Base-by-base conservation (phyloP, 169 alveolate genomes). In the Amoebophrya sp. region DNA sequence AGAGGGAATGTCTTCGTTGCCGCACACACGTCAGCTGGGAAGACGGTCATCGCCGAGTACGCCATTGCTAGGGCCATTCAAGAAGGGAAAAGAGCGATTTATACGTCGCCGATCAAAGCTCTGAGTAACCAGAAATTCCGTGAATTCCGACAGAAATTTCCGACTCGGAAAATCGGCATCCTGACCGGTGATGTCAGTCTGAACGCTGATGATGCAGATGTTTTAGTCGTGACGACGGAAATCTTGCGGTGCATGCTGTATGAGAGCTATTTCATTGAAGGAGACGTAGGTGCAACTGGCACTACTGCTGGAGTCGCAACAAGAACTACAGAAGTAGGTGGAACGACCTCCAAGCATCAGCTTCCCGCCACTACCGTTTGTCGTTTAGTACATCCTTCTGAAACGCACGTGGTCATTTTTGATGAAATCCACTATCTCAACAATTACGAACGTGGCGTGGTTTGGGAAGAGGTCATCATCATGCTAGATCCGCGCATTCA, bases 11-110 rank as follows among this genome's bases (percentile, higher is more conserved):
- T 47, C 65, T 47, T 99, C 78, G 99, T 99, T 0, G 98, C 99
- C 38, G 99, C 99, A 18, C 99, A 98, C 92, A 99, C 99, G 0
- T 98, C 99, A n/a, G 99, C 99, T 41, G 99, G 99, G 40, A 93
- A 95, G 91, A 95, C 96, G 24, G 95, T 92, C 0, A 95, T 95
- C 18, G 96, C 96, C 33, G 93, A 93, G 91, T 93, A 99, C 95
- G 99, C 99, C 0, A 98, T 99, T 83, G 99, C 99, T 12, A 90
- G 98, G 93, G 99, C 99, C 3, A 94, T 97, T 54, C 97, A 96
- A 92, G 40, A 29, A 89, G 97, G 97, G 33, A 96, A 97, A 92
- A 97, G 98, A 93, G 99, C 99, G 26, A 96, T 99, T 40, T 99
- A 98, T 96, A 98, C 99, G 12, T 96, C 99, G 29, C 99, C 99